phyloP scores from a whole-genome alignment of 345 rosid genomes.

The Litchi chinensis region DNA sequence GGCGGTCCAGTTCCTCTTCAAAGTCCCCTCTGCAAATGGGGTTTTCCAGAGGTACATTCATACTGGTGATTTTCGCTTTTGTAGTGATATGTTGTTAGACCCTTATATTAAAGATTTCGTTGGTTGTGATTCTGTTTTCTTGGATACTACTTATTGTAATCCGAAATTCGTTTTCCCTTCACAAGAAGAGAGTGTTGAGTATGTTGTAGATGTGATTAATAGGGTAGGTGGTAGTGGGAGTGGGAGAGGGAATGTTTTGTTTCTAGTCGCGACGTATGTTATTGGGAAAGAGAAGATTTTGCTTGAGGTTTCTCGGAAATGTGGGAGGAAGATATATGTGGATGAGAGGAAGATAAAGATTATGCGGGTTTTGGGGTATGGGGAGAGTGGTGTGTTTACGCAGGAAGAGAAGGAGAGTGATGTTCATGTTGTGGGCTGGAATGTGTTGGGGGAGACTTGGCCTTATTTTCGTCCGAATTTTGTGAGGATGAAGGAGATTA shows the following conservation, averaged over 20 bases:
- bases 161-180: conserved; percentile 74
- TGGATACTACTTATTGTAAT: conserved; percentile 87
- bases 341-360: conserved; percentile 68
- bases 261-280: conserved; percentile 90
- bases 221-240: conserved; percentile 37
- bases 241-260: conserved; percentile 54
- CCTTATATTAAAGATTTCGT: conserved; percentile 44
- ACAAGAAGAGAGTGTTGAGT: conserved; percentile 77
- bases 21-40: conserved; percentile 37
- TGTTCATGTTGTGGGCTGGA: conserved; percentile 97
- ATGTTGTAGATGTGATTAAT: conserved; percentile 60
- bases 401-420: conserved; percentile 58
- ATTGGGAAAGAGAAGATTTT: conserved; percentile 87
- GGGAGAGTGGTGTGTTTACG: conserved; percentile 57
- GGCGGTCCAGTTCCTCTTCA: conserved; percentile 82
- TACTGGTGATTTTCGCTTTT: conserved; percentile 82
- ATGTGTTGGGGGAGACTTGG: conserved; percentile 91
- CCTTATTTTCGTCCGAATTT: conserved; percentile 89
- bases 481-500: conserved; percentile 71
- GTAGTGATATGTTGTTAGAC: conserved; percentile 57
- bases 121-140: conserved; percentile 73
- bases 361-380: conserved; percentile 60
- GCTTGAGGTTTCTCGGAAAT: conserved; percentile 62
- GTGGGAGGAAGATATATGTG: conserved; percentile 63
- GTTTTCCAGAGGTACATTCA: conserved; percentile 61